Evolutionary conservation across 352 stramenopile genomes (phyloP).

Genomic region (Globisporangium cystogenes): DNA sequence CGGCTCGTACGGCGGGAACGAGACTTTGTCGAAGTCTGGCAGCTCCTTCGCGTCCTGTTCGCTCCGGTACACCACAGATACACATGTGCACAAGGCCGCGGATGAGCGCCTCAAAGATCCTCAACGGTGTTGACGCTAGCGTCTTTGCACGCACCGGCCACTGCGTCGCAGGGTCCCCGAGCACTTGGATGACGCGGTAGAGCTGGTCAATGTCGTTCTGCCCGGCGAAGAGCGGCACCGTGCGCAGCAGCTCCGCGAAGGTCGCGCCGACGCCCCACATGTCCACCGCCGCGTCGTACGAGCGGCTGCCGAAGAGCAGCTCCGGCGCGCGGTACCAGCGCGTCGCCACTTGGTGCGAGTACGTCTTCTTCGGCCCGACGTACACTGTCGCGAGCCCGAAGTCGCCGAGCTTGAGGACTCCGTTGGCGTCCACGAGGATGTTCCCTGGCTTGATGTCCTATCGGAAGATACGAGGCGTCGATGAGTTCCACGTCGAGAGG

Average conservation of each 20-base stretch:
- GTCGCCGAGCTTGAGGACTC: constrained; percentile 70
- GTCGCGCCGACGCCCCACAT: constrained; percentile 71
- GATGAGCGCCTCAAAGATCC: background rate
- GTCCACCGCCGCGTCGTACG: constrained; percentile 61
- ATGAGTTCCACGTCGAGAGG: too few relatives aligned
- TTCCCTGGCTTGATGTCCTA: constrained; percentile 78
- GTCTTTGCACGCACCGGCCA: constrained; percentile 30
- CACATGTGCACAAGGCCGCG: background rate
- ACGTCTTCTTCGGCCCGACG: constrained; percentile 23
- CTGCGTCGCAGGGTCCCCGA: constrained; percentile 45
- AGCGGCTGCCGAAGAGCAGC: constrained; percentile 60
- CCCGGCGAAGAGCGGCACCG: constrained; percentile 64
- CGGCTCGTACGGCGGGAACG: constrained; percentile 46
- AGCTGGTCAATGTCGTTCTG: constrained; percentile 84
- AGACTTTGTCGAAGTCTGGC: constrained; percentile 68
- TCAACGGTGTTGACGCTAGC: too few relatives aligned
- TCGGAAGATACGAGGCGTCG: background rate
- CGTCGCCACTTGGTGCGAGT: constrained; percentile 76
- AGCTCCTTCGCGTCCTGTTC: constrained; percentile 30
- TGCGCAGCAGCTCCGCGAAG: constrained; percentile 56
- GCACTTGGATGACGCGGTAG: constrained; percentile 59
- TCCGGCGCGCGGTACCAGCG: constrained; percentile 81
- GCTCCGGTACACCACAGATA: background rate
- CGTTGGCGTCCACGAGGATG: constrained; percentile 39
- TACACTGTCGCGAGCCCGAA: constrained; percentile 78